Base-by-base conservation (phyloP, 1,284 basidiomycete genomes). In the Tranzscheliella williamsii region DNA sequence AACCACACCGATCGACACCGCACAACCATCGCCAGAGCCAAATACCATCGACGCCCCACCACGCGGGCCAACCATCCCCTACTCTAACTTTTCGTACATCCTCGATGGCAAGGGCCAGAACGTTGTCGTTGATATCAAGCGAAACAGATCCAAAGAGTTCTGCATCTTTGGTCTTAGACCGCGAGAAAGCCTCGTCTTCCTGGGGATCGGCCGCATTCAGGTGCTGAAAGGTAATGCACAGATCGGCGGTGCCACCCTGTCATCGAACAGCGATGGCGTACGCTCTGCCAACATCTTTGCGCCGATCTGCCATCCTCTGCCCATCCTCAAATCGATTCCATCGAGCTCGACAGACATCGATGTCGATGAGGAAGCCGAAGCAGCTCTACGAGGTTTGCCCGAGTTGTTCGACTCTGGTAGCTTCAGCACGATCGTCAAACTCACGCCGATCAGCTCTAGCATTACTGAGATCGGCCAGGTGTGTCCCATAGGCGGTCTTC, bases 401-500 rank as follows among this genome's bases (percentile, higher is more conserved):
- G 39, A 16, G 34, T 52, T 16, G 17, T 33, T 33, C 17, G 31
- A 13, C 8, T 11, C 18, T 23, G 17, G 9, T 7, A 21, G 16
- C 11, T 55, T 61, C 30, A 46, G 49, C 40, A 55, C 36, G 6
- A 24, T 61, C 40, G 47, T 61, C 40, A 50, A 48, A 30, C 30
- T 61, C 16, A 47, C 37, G 11, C 51, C 57, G 0, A 30, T 61
- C 20, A 37, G 42, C 1, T 61, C 52, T 8, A 42, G 42, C 15
- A 48, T 55, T 52, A 49, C 43, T 5, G 33, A 47, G 4, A 21
- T 63, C 18, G 52, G 48, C 16, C 41, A 57, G 23, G 58, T 48
- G 15, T 63, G 52, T 16, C 48, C 58, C 12, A 47, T 56, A 15
- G 48, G 53, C 5, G 58, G 58, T 5, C 35, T 63, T 20, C 36